phyloP scores from a whole-genome alignment of 345 rosid species.

The Eucalyptus urophylla region DNA sequence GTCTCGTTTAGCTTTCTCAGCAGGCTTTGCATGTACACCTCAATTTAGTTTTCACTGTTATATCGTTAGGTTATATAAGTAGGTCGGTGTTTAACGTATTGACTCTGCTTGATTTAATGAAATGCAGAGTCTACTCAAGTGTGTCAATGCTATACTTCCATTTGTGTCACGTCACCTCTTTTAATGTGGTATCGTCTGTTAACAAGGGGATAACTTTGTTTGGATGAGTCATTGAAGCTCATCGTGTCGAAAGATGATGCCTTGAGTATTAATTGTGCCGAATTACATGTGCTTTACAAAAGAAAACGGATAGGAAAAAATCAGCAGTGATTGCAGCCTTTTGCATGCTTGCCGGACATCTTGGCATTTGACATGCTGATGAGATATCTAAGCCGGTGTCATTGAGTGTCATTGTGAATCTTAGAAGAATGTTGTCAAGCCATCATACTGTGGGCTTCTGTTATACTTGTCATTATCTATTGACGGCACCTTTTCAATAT shows the following conservation, averaged over 20 bases:
- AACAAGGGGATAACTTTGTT: background rate
- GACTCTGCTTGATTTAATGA: background rate
- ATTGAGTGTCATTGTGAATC: background rate
- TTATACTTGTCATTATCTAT: background rate
- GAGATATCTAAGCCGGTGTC: background rate
- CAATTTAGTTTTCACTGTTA: background rate
- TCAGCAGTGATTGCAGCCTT: background rate
- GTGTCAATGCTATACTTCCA: background rate
- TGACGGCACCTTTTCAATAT: background rate
- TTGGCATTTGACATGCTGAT: background rate
- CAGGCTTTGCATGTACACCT: background rate
- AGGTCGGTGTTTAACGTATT: background rate
- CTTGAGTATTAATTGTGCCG: background rate
- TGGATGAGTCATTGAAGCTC: background rate
- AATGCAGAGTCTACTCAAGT: background rate
- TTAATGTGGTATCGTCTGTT: background rate
- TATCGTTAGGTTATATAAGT: background rate
- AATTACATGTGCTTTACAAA: background rate
- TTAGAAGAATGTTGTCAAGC: background rate
- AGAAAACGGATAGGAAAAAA: background rate
- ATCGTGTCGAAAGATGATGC: background rate
- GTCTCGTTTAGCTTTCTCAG: background rate
- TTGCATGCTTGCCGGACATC: background rate
- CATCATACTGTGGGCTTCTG: background rate
- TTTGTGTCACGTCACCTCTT: background rate